Percentiles rank a stretch among this genome's conserved stretches.
Evolutionary conservation across 208 protist genomes (phyloP).

Genomic region (Leishmania tropica): DNA sequence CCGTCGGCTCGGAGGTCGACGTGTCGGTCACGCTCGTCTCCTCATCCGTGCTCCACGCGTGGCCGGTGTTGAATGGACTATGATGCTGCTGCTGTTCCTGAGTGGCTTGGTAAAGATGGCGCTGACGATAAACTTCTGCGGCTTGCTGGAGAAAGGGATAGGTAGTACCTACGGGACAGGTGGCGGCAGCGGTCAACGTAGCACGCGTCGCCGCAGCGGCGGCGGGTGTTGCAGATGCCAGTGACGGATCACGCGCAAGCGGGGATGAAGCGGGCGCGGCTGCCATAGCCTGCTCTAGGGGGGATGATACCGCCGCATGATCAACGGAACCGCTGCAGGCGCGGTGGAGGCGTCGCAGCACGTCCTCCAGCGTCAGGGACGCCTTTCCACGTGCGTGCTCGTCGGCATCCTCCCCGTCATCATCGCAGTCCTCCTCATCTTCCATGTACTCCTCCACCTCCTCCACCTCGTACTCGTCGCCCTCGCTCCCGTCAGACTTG

Average conservation of each 20-base stretch:
- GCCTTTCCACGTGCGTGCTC: background rate
- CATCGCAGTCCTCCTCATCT: constrained; percentile 19
- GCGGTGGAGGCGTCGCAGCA: constrained; percentile 28
- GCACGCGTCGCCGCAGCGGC: background rate
- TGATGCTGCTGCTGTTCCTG: constrained; percentile 15
- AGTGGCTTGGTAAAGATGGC: constrained; percentile 8
- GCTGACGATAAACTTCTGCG: constrained; percentile 31
- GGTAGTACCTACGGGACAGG: constrained; percentile 17
- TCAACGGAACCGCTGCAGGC: constrained; percentile 26
- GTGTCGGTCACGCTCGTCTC: constrained; percentile 2
- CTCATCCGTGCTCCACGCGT: constrained; percentile 6
- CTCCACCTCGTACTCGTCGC: constrained; percentile 27
- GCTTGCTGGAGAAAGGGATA: constrained; percentile 38
- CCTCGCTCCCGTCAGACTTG: constrained; percentile 8
- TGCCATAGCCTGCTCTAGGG: background rate
- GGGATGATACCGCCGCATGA: constrained; percentile 1
- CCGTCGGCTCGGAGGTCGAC: constrained; percentile 25
- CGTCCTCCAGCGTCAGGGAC: constrained; percentile 17
- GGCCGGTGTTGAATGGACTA: constrained; percentile 16
- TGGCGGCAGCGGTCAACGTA: background rate
- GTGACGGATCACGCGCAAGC: background rate
- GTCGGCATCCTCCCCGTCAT: constrained; percentile 10
- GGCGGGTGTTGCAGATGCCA: background rate
- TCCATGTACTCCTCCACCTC: constrained; percentile 29
- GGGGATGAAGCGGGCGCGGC: background rate